Evolutionary conservation across 495 filamentous ascomycete species (phyloP).

Genomic region (Aspergillus wentii): DNA sequence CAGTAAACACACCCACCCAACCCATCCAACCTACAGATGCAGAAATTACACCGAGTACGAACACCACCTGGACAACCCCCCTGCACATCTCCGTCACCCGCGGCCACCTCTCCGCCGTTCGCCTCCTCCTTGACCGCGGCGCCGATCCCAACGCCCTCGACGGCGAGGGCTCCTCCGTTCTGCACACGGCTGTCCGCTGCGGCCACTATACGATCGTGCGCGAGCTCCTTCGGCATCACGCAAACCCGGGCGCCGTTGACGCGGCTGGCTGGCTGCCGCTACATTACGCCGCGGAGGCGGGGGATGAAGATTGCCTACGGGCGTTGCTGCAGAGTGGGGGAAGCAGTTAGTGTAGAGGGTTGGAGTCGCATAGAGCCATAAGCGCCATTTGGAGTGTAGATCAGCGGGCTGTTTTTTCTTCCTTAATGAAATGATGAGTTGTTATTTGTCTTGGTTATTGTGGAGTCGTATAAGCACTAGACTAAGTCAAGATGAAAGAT

Average conservation of each 20-base stretch:
- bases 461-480: no score
- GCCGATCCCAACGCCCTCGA: constrained; percentile 8
- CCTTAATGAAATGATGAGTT: no score
- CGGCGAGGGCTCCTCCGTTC: constrained; percentile 2
- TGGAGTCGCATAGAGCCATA: no score
- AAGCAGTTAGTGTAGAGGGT: no score
- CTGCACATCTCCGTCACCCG: constrained; percentile 5
- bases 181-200: constrained; percentile 3
- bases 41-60: neutral
- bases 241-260: constrained; percentile 2
- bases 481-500: no score
- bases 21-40: no score
- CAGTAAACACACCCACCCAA: neutral
- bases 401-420: no score
- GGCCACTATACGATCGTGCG: constrained; percentile 5
- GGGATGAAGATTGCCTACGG: constrained; percentile 6
- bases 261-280: constrained; percentile 6
- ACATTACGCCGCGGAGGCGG: constrained; percentile 7
- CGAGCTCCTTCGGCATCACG: constrained; percentile 3
- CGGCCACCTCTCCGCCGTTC: constrained; percentile 4
- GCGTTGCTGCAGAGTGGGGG: constrained; percentile 4
- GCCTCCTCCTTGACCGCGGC: constrained; percentile 7
- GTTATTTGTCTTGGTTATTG: no score
- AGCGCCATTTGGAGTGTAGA: no score
- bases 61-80: constrained; percentile 5